phyloP scores from a whole-genome alignment of 805 yeast genomes.

The Candida pseudofarinosa region DNA sequence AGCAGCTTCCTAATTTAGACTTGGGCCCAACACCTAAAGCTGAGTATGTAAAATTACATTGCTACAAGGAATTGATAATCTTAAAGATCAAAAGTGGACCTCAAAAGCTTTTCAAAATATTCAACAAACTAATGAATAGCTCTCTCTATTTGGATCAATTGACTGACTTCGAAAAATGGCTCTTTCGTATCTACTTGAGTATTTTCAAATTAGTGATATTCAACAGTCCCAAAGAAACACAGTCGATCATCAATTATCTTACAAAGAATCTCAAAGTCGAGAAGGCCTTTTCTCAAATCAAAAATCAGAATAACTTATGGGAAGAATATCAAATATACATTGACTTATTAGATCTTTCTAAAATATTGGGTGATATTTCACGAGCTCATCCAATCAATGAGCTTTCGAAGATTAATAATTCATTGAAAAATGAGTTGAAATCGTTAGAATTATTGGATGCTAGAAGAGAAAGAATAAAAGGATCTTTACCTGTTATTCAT shows the following conservation, averaged over 20 bases:
- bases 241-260: constrained; percentile 24
- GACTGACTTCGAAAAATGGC: constrained; percentile 21
- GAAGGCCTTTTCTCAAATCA: constrained; percentile 16
- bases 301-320: constrained; percentile 14
- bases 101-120: constrained; percentile 18
- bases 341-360: constrained; percentile 12
- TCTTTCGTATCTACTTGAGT: constrained; percentile 23
- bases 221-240: constrained; percentile 15
- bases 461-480: neutral
- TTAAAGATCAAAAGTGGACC: constrained; percentile 25
- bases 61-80: constrained; percentile 43
- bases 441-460: constrained; percentile 1
- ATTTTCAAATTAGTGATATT: constrained; percentile 23
- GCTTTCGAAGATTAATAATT: neutral
- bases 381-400: neutral
- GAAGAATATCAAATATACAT: constrained; percentile 16
- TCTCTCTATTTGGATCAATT: constrained; percentile 8
- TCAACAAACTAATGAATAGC: constrained; percentile 22
- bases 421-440: constrained; percentile 5
- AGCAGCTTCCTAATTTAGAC: constrained; percentile 11
- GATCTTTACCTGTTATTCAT: neutral
- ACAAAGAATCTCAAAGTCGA: constrained; percentile 27
- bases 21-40: constrained; percentile 20
- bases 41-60: constrained; percentile 31
- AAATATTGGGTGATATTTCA: constrained; percentile 6